A percentile compares a stretch with the other conserved stretches of the same genome.
Conservation (phyloP, 768 basidiomycete species). For the Lenzites betulinus region DNA sequence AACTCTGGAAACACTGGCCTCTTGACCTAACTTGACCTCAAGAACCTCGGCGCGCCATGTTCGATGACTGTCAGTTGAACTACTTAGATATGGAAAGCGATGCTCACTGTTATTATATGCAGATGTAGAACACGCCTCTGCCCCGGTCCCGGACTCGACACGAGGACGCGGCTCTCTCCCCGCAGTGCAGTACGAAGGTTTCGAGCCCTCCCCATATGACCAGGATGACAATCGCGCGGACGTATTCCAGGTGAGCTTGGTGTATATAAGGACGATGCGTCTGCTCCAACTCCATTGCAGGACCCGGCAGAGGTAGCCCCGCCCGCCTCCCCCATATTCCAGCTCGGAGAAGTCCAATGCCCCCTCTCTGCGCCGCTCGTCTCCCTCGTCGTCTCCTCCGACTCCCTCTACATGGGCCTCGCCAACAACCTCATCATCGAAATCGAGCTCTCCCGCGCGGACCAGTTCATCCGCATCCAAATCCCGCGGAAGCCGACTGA, state of each 20-base stretch:
- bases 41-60: neutral
- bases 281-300: neutral
- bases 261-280: neutral
- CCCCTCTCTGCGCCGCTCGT: constrained; percentile 83
- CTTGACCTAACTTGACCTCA: too few relatives aligned
- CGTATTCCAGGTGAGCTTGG: constrained; percentile 31
- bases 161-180: constrained; percentile 46
- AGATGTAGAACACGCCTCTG: constrained; percentile 88
- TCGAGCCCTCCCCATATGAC: constrained; percentile 72
- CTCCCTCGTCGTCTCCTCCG: constrained; percentile 82
- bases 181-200: constrained; percentile 82
- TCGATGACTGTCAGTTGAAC: constrained; percentile 1
- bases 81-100: neutral
- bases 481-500: constrained; percentile 76
- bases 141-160: constrained; percentile 43
- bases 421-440: constrained; percentile 76
- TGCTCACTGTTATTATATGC: constrained; percentile 12
- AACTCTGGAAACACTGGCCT: too few relatives aligned
- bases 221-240: constrained; percentile 50
- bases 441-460: constrained; percentile 86
- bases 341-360: constrained; percentile 88
- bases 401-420: constrained; percentile 84
- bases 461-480: constrained; percentile 81
- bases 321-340: constrained; percentile 63
- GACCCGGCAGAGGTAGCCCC: constrained; percentile 33